Conservation (phyloP, 179 eudicot species). For the Silene coronaria region DNA sequence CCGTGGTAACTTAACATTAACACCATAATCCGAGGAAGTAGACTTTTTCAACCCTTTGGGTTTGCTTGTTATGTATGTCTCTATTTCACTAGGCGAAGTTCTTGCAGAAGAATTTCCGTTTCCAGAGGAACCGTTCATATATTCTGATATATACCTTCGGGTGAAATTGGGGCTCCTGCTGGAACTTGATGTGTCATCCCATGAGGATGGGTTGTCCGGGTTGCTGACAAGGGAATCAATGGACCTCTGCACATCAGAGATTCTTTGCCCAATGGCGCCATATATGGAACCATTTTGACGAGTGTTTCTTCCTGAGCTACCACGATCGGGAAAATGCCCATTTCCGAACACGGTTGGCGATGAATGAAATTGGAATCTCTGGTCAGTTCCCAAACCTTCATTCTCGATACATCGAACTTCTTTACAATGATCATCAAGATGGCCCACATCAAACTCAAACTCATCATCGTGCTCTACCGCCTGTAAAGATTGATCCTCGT, state of each 20-base stretch:
- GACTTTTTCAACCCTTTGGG: slow-evolving; percentile 37
- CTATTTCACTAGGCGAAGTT: slow-evolving; percentile 50
- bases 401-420: slow-evolving; percentile 62
- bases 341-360: slow-evolving; percentile 27
- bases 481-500: slow-evolving; percentile 24
- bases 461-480: slow-evolving; percentile 38
- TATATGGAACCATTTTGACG: slow-evolving; percentile 37
- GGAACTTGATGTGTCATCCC: slow-evolving; percentile 33
- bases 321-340: slow-evolving; percentile 28
- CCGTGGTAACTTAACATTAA: slow-evolving; percentile 34
- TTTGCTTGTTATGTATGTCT: slow-evolving; percentile 42
- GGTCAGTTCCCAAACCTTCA: slow-evolving; percentile 37
- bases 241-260: slow-evolving; percentile 47
- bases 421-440: slow-evolving; percentile 47
- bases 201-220: slow-evolving; percentile 31
- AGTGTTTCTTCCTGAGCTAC: slow-evolving; percentile 19
- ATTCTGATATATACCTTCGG: slow-evolving; percentile 38
- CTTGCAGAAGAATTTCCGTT: slow-evolving; percentile 34
- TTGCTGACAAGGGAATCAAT: slow-evolving; percentile 39
- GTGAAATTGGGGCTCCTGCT: slow-evolving; percentile 27
- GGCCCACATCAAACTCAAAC: slow-evolving; percentile 30
- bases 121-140: slow-evolving; percentile 25
- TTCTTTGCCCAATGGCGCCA: slow-evolving; percentile 39
- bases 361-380: slow-evolving; percentile 21
- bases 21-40: slow-evolving; percentile 42